Base-by-base conservation (phyloP, 2,329 filamentous ascomycete species). In the Fusarium xylarioides region DNA sequence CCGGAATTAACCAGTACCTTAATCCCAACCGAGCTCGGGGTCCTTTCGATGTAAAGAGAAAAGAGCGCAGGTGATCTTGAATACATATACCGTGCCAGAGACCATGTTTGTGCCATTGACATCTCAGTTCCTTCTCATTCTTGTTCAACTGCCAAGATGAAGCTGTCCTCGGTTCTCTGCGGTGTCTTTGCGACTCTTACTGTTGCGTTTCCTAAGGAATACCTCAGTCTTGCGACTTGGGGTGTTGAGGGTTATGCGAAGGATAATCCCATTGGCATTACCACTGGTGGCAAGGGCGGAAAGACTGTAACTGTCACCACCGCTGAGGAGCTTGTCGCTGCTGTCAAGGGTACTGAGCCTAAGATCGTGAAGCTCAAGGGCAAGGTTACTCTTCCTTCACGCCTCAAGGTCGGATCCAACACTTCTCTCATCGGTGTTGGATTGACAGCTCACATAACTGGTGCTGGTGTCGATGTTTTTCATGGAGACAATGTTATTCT, bases 271-370 rank as follows among this genome's bases (percentile, higher is more conserved):
- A 73, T 83, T 35, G 82, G 82, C 7, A 59, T 70, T 7, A 84
- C 83, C 6, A 85, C 81, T 0, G 82, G 83, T 11, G 83, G 83
- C 18, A 75, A 78, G 38, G 82, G 85, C 10, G 89, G 82, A 53
- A 85, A 85, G 15, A 88, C 84, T 0, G 84, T 86, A 12, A 84
- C 84, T 3, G 81, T 84, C 34, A 84, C 76, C 16, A 86, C 81
- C 12, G 82, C 80, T 6, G 82, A 81, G 56, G 81, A 83, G 47
- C 82, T 89, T 46, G 78, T 81, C 12, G 79, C 82, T 1, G 87
- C 86, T 14, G 85, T 86, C 16, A 75, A 78, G 16, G 84, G 82
- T 21, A 80, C 84, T 21, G 78, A 78, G 7, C 82, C 81, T 21
- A 80, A 81, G 72, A 84, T 82, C 40, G 81, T 89, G 37, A 82